A percentile compares a stretch with the other conserved stretches of the same genome.
phyloP scores from a whole-genome alignment of 2,329 filamentous ascomycete genomes.

The Setomelanomma holmii region DNA sequence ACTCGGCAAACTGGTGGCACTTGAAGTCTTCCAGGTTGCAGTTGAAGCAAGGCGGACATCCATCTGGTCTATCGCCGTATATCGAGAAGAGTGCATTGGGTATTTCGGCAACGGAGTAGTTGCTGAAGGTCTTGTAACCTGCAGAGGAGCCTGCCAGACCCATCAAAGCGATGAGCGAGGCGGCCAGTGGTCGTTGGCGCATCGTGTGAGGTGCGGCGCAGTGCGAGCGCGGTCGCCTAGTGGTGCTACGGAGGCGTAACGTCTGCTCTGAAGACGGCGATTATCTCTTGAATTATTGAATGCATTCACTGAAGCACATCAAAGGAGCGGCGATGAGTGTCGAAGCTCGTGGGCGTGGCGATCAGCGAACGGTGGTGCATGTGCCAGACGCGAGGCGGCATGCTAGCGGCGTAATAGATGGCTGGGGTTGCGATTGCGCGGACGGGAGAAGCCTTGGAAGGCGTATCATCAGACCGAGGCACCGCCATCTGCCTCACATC shows the following conservation, averaged over 20 bases:
- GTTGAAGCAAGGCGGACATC: conserved; percentile 94
- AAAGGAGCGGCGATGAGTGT: conserved; percentile 20
- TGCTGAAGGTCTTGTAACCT: conserved; percentile 43
- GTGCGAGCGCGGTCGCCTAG: conserved; percentile 24
- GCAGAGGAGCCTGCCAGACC: conserved; percentile 26
- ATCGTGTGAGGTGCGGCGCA: conserved; percentile 39
- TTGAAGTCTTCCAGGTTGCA: conserved; percentile 92
- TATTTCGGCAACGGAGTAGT: conserved; percentile 61
- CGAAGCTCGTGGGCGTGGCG: conserved; percentile 16
- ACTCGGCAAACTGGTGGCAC: conserved; percentile 88
- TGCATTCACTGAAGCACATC: conserved; percentile 1
- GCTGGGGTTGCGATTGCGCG: background rate
- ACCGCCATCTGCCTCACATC: background rate
- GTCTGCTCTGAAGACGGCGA: conserved; percentile 3
- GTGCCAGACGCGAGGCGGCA: background rate
- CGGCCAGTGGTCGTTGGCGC: conserved; percentile 43
- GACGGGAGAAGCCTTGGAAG: background rate
- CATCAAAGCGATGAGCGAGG: conserved; percentile 38
- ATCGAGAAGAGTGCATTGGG: conserved; percentile 66
- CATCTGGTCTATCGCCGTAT: conserved; percentile 74
- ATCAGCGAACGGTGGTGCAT: background rate
- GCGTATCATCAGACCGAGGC: background rate
- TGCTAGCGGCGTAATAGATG: background rate
- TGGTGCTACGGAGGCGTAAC: too few species aligned
- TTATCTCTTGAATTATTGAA: conserved; percentile 2